phyloP scores from a whole-genome alignment of 1,139 yeast species.

The Saccharomyces hybrid region DNA sequence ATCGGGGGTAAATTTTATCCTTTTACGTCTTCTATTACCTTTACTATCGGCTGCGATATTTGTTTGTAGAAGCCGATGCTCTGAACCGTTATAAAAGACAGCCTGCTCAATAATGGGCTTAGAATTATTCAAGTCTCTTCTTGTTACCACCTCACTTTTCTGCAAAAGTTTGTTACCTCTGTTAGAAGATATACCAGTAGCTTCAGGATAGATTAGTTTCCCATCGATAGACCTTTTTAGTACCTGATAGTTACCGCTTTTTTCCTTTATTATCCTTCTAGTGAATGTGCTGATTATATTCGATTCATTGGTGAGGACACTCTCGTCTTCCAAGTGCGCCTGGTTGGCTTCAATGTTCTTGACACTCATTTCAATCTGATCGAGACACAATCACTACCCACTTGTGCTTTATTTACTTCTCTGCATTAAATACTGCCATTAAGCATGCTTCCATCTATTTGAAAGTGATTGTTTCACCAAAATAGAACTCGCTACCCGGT shows the following conservation, averaged over 20 bases:
- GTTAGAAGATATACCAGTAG: constrained; percentile 38
- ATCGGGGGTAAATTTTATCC: constrained; percentile 23
- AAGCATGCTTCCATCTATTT: constrained; percentile 2
- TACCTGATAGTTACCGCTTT: constrained; percentile 30
- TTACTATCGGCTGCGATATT: not conserved
- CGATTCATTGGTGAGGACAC: constrained; percentile 7
- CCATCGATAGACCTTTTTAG: constrained; percentile 27
- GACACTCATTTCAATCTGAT: not conserved
- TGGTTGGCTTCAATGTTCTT: not conserved
- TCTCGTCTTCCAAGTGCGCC: not conserved
- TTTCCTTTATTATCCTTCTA: constrained; percentile 26
- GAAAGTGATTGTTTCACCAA: not conserved
- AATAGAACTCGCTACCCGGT: not conserved
- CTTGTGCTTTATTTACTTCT: not conserved
- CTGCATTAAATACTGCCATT: constrained; percentile 1
- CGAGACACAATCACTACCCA: not conserved
- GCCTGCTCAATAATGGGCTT: constrained; percentile 34
- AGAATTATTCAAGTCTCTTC: constrained; percentile 31
- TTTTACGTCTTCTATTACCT: constrained; percentile 12
- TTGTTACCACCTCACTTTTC: constrained; percentile 37
- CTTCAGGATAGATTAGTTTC: constrained; percentile 18
- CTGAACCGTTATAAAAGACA: constrained; percentile 32
- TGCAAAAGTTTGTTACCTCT: constrained; percentile 55
- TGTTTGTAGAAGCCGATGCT: constrained; percentile 28
- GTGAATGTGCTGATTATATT: constrained; percentile 22